Evolutionary conservation across 495 filamentous ascomycete species (phyloP).

Genomic region (Penicillium waksmanii): DNA sequence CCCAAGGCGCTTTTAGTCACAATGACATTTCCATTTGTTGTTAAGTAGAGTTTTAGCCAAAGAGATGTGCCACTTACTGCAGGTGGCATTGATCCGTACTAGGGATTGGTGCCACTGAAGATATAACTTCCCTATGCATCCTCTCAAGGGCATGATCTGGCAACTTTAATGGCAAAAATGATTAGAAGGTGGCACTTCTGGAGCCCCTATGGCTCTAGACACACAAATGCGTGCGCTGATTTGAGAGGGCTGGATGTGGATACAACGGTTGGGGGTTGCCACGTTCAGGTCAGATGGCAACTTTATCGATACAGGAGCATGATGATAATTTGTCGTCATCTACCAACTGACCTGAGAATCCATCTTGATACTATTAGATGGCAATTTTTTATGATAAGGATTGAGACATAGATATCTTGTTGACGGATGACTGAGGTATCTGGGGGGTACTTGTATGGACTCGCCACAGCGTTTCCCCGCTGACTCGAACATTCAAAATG

Average conservation of each 20-base stretch:
- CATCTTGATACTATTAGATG: not conserved
- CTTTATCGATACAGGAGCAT: not conserved
- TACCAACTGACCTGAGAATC: not conserved
- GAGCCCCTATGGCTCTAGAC: not conserved
- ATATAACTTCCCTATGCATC: not conserved
- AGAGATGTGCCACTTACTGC: not conserved
- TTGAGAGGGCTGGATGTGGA: not conserved
- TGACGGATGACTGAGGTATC: not conserved
- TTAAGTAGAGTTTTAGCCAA: not conserved
- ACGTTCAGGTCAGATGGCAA: slow-evolving; percentile 3
- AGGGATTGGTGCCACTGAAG: not conserved
- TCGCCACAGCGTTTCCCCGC: too few species aligned
- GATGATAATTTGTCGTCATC: slow-evolving; percentile 17
- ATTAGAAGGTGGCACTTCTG: not conserved
- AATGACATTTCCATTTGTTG: slow-evolving; percentile 3
- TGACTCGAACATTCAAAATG: too few species aligned
- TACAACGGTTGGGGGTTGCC: not conserved
- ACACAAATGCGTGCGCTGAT: not conserved
- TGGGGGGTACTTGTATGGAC: too few species aligned
- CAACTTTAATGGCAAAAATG: not conserved
- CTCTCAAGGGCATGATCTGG: not conserved
- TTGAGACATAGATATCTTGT: not conserved
- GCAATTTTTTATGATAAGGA: not conserved
- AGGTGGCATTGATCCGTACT: not conserved
- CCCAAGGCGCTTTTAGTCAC: slow-evolving; percentile 4